These are phyloP conservation scores for Ramalina peruviana DNA, from an alignment of 495 filamentous ascomycete genomes.

Conservation along the genomic window DNA sequence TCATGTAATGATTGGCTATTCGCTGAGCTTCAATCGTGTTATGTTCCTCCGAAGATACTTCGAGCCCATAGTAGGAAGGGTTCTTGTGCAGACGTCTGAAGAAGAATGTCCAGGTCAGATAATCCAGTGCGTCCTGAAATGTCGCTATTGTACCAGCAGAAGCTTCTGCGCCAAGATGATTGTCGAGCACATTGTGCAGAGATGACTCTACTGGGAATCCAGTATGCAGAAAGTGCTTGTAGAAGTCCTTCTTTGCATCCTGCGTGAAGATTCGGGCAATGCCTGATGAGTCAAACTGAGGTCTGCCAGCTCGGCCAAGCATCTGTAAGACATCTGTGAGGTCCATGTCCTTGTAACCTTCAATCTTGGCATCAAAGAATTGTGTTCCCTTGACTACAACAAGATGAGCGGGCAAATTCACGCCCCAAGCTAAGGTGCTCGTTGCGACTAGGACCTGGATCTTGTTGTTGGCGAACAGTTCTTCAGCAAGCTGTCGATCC, in stretches of 20 bases:
- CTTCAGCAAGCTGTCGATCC: constrained; percentile 79
- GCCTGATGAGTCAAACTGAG: constrained; percentile 90
- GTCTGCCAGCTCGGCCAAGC: constrained; percentile 88
- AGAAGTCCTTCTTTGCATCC: constrained; percentile 97
- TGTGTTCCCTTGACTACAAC: constrained; percentile 98
- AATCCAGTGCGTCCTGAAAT: constrained; percentile 95
- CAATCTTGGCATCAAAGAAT: constrained; percentile 95
- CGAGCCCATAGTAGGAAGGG: constrained; percentile 91
- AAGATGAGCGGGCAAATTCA: constrained; percentile 92
- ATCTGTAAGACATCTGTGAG: constrained; percentile 97
- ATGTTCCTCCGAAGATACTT: constrained; percentile 88
- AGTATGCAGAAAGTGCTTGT: constrained; percentile 97
- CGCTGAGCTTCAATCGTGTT: constrained; percentile 75
- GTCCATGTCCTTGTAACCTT: constrained; percentile 98
- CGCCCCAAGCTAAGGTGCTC: constrained; percentile 93
- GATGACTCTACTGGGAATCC: constrained; percentile 96
- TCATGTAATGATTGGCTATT: constrained; percentile 81
- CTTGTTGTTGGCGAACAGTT: constrained; percentile 94
- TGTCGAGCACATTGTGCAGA: constrained; percentile 89
- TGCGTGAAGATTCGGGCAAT: constrained; percentile 96
- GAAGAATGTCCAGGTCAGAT: constrained; percentile 99
- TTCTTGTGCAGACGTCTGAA: constrained; percentile 97
- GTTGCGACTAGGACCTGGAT: constrained; percentile 97
- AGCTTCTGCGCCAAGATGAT: constrained; percentile 92
- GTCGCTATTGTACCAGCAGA: constrained; percentile 82